Conservation (phyloP, 1,284 basidiomycete genomes). For the Inonotus obliquus region DNA sequence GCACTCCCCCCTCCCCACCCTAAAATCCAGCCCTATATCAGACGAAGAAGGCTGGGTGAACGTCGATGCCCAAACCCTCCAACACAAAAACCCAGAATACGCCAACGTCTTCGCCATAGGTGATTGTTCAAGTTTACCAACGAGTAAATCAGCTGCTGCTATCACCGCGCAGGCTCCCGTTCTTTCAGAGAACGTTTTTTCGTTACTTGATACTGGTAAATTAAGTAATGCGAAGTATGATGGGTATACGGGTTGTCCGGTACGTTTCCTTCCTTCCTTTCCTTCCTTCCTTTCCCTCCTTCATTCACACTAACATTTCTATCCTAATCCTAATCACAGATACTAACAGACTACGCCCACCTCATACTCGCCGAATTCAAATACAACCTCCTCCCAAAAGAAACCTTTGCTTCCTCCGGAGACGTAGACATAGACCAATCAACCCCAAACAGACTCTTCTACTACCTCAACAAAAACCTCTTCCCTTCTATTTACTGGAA, state of each 20-base stretch:
- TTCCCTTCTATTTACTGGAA: conserved; percentile 92
- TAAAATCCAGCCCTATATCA: conserved; percentile 77
- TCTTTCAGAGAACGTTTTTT: conserved; percentile 83
- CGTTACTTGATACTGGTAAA: conserved; percentile 68
- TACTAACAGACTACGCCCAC: conserved; percentile 81
- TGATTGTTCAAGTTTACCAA: conserved; percentile 88
- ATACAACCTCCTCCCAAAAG: conserved; percentile 84
- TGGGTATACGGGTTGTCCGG: conserved; percentile 83
- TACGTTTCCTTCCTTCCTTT: conserved; percentile 43
- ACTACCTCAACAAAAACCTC: conserved; percentile 89
- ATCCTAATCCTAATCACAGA: too few relatives aligned
- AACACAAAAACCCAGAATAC: conserved; percentile 76
- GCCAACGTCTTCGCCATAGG: conserved; percentile 87
- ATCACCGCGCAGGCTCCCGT: conserved; percentile 93
- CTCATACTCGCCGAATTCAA: conserved; percentile 89
- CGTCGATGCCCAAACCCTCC: conserved; percentile 77
- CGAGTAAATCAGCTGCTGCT: conserved; percentile 94
- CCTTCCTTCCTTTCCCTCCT: too few relatives aligned
- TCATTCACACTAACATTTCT: too few relatives aligned
- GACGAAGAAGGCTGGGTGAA: conserved; percentile 87
- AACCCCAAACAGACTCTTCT: conserved; percentile 69
- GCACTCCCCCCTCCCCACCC: conserved; percentile 82
- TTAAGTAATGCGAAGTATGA: conserved; percentile 67
- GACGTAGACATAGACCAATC: conserved; percentile 65
- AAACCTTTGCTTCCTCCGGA: conserved; percentile 83